Base-by-base conservation (phyloP, 495 filamentous ascomycete genomes). In the Hypoxylon fragiforme region DNA sequence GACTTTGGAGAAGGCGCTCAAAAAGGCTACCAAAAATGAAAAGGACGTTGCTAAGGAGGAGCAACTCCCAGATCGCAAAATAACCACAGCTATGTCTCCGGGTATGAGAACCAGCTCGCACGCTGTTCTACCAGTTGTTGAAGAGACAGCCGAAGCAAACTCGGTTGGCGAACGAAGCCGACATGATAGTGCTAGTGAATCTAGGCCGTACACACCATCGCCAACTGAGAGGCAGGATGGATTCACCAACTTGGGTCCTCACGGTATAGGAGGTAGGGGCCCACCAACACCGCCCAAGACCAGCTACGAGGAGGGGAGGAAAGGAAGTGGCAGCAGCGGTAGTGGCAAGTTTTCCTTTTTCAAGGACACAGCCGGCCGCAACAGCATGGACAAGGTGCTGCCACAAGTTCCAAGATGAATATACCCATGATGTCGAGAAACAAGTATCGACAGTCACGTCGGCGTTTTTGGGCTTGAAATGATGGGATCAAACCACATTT, bases 81-180 rank as follows among this genome's bases (percentile, higher is more conserved):
- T 67, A 64, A 84, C 54, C 62, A 84, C 65, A 42, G 65, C 56
- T 60, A 77, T 68, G 67, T 75, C 44, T 45, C 71, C 72, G 3
- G 73, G 73, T 26, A 68, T 70, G 35, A 55, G 74, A 39, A 81
- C 83, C 30, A 75, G 73, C 0, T 77, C 75, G 3, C 77, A 88
- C 52, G 75, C 78, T 3, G 73, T 89, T 18, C 71, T 98, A n/a
- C 94, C 94, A 1, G 86, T 97, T 40, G 90, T 98, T 6, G 91
- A 96, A 47, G 94, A 98, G 74, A 87, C 86, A 19, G 88, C 85
- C 9, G 94, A 97, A 70, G 87, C 82, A 13, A 82, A 80, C 3
- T 92, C 88, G 47, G 83, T 85, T 14, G 83, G 85, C 2, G 81
- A 69, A 26, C 71, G 67, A 21, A 77, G 69, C 39, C 67, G 63